Evolutionary conservation across 768 basidiomycete species (phyloP), one percentile per base, ranked within the genome.

Genomic region (Podaxis sp.): DNA sequence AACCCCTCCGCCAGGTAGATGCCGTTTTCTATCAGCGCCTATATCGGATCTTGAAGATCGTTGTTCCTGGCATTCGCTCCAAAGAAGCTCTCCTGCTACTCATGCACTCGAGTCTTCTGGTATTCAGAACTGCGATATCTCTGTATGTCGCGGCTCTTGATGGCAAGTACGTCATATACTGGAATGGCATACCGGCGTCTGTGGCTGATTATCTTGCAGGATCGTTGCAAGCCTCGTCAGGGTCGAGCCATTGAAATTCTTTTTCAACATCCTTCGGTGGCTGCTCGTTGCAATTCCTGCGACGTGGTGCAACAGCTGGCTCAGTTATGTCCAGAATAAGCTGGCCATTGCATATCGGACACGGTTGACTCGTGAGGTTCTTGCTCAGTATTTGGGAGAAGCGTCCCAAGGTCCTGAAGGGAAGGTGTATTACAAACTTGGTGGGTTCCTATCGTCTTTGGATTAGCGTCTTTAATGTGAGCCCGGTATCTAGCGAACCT

Each of bases 221-320:
- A 98, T 99, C 67, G 96, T 99, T 4, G 93, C 96, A 3, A 94
- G 93, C 52, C 84, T 99, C 9, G 96, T 99, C 36, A 88, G 95
- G 61, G 93, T 92, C 6, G 87, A 89, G 68, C 87, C 92, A 2
- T 67, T 81, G 2, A 80, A 87, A 57, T 98, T 99, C 77, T 82
- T 95, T 36, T 75, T 83, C 64, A 95, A 97, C 65, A 95, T 99
- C 64, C 75, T 89, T 36, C 85, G 87, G 54, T 99, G 96, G 96
- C 80, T 98, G 12, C 76, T 93, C 7, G 90, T 99, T 13, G 96
- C 96, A 33, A 87, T 96, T 59, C 95, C 95, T 0, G 95, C 95
- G 1, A 96, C 95, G 17, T 93, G 92, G 87, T 92, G 91, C 3
- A 95, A 95, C 71, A 91, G 89, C 64, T 95, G 93, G 92, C 80